These are phyloP conservation scores for Trypanosoma congolense DNA, from an alignment of 208 protist species.

Conservation along the genomic window DNA sequence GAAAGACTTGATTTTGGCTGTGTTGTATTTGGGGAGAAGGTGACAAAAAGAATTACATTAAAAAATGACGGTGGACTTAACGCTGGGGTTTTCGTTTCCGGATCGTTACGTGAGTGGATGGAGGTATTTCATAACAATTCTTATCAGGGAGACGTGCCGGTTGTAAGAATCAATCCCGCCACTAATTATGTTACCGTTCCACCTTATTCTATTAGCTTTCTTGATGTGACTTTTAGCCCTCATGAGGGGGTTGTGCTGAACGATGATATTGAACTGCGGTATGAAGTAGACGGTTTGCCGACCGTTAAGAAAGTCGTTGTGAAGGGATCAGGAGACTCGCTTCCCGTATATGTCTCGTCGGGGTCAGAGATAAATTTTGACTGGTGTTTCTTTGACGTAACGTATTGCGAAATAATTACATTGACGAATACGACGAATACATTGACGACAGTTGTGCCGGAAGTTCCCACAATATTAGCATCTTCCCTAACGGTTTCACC, in stretches of 20 bases:
- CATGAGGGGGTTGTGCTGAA: constrained; percentile 28
- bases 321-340: constrained; percentile 34
- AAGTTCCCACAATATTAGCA: constrained; percentile 18
- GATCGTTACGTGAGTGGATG: constrained; percentile 50
- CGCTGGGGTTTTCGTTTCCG: constrained; percentile 50
- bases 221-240: constrained; percentile 54
- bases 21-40: constrained; percentile 63
- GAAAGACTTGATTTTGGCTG: constrained; percentile 66
- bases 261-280: constrained; percentile 42
- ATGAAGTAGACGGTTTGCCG: constrained; percentile 28
- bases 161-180: constrained; percentile 47
- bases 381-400: constrained; percentile 72
- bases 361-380: constrained; percentile 48
- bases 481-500: constrained; percentile 24
- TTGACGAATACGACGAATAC: constrained; percentile 64
- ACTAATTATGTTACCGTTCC: constrained; percentile 43
- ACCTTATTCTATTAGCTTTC: constrained; percentile 34
- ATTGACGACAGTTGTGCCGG: constrained; percentile 30
- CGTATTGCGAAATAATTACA: constrained; percentile 64
- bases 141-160: constrained; percentile 23
- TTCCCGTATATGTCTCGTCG: constrained; percentile 70
- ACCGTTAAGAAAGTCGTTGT: constrained; percentile 30
- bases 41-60: constrained; percentile 42
- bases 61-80: constrained; percentile 64
- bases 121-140: constrained; percentile 49